These are phyloP conservation scores for Trametes polyzona DNA, from an alignment of 1,284 basidiomycete species.

Conservation along the genomic window DNA sequence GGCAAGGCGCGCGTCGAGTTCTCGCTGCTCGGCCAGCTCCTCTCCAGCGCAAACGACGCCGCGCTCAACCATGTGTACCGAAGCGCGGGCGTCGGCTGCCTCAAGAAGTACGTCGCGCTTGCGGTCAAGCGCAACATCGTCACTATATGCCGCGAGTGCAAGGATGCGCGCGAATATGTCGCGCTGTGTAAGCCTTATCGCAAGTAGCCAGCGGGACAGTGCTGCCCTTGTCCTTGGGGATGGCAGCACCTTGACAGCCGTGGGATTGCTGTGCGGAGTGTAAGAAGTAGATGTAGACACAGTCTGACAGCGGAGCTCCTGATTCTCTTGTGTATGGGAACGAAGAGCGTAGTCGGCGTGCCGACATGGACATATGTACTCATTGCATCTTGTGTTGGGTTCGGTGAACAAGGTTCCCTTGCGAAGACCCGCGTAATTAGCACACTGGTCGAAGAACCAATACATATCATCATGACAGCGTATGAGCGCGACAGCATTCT, in stretches of 20 bases:
- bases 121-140: conserved; percentile 54
- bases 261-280: no score
- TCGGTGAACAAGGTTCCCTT: not conserved
- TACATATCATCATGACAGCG: conserved; percentile 25
- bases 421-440: not conserved
- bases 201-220: conserved; percentile 12
- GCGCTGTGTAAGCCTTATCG: conserved; percentile 36
- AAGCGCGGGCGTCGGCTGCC: conserved; percentile 48
- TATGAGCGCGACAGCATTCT: conserved; percentile 26
- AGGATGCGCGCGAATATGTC: conserved; percentile 48
- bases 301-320: no score
- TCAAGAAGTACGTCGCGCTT: conserved; percentile 50
- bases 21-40: conserved; percentile 34
- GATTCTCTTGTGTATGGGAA: no score
- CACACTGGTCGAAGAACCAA: conserved; percentile 13
- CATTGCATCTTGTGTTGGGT: no score
- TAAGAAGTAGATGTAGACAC: no score
- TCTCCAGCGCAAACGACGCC: conserved; percentile 26
- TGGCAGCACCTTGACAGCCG: no score
- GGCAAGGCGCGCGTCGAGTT: conserved; percentile 33
- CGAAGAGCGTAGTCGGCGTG: no score
- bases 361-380: no score
- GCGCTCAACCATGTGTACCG: conserved; percentile 42
- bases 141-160: conserved; percentile 39
- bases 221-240: not conserved